These are phyloP conservation scores for Diplodia mutila DNA, from an alignment of 2,329 filamentous ascomycete genomes.

Conservation along the genomic window DNA sequence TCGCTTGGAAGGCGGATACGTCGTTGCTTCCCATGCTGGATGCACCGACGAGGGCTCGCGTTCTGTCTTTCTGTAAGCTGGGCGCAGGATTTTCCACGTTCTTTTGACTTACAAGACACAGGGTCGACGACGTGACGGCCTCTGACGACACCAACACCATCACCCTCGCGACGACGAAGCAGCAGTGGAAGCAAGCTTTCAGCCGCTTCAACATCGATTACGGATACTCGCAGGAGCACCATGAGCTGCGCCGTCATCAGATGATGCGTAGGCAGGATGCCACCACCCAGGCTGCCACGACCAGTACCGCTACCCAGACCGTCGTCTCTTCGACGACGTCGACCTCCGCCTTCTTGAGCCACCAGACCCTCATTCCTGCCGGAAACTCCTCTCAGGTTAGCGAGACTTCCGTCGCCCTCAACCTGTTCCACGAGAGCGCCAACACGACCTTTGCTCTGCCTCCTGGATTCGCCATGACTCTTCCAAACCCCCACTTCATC, in stretches of 20 bases:
- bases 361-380: slow-evolving; percentile 32
- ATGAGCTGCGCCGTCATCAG: slow-evolving; percentile 32
- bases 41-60: slow-evolving; percentile 45
- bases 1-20: slow-evolving; percentile 33
- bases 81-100: neutral
- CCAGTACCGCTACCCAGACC: neutral
- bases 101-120: slow-evolving; percentile 24
- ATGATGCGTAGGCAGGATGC: neutral
- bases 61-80: slow-evolving; percentile 38
- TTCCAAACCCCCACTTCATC: slow-evolving; percentile 32
- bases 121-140: slow-evolving; percentile 33
- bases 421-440: slow-evolving; percentile 32
- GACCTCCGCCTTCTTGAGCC: slow-evolving; percentile 23
- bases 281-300: neutral
- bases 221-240: slow-evolving; percentile 38
- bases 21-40: slow-evolving; percentile 43
- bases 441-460: slow-evolving; percentile 34
- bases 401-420: slow-evolving; percentile 30
- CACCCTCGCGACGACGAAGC: slow-evolving; percentile 34
- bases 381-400: slow-evolving; percentile 29
- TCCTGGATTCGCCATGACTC: slow-evolving; percentile 27
- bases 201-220: slow-evolving; percentile 37
- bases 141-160: slow-evolving; percentile 35
- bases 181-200: slow-evolving; percentile 38
- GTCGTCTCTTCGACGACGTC: neutral